Evolutionary conservation across 176 grass and related monocot genomes (phyloP).

Genomic region (Tuctoria greenei): DNA sequence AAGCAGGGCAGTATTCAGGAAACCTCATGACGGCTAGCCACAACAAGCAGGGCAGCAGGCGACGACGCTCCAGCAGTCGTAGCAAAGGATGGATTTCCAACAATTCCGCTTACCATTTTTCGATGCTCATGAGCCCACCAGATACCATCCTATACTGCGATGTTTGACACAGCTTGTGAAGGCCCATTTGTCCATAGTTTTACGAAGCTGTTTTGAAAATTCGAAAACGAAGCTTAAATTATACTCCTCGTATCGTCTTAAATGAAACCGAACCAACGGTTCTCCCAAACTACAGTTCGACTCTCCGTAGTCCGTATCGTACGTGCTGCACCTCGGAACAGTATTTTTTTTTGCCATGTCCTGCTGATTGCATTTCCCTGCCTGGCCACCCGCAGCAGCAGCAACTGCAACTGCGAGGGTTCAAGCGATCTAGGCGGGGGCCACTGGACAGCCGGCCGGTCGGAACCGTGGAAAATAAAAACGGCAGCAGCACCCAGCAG

Average conservation of each 20-base stretch:
- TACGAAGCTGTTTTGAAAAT: not conserved
- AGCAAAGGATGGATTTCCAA: too few relatives aligned
- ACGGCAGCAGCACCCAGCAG: too few relatives aligned
- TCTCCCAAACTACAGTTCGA: constrained; percentile 24
- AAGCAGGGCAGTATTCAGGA: too few relatives aligned
- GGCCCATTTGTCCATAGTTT: not conserved
- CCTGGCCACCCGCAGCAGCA: not conserved
- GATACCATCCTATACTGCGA: too few relatives aligned
- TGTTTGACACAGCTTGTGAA: too few relatives aligned
- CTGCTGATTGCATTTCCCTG: not conserved
- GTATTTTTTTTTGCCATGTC: too few relatives aligned
- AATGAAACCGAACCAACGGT: constrained; percentile 10
- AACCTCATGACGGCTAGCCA: too few relatives aligned
- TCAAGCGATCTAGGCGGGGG: not conserved
- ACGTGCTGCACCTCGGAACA: not conserved
- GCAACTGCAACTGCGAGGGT: not conserved
- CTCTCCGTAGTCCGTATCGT: constrained; percentile 13
- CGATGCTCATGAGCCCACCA: too few relatives aligned
- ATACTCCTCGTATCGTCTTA: not conserved
- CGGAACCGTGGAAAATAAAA: too few relatives aligned
- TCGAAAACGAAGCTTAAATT: not conserved
- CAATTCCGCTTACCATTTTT: too few relatives aligned
- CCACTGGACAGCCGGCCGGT: not conserved
- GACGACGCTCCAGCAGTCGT: too few relatives aligned
- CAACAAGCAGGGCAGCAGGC: too few relatives aligned